These are phyloP conservation scores for Cladosporium halotolerans DNA, from an alignment of 2,329 filamentous ascomycete species.

Conservation along the genomic window DNA sequence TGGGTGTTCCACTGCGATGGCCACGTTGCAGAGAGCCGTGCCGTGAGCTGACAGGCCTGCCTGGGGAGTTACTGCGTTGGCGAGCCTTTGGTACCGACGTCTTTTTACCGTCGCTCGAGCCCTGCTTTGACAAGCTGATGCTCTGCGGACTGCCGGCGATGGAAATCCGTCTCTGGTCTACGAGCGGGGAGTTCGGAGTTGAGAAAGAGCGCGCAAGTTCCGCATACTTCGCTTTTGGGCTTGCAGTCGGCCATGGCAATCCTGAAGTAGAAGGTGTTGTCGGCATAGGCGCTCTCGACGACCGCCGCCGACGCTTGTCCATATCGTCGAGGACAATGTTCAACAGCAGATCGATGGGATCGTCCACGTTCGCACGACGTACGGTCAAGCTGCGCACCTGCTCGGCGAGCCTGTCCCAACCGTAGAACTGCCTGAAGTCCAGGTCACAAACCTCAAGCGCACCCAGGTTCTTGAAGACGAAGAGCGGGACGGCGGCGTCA, in stretches of 20 bases:
- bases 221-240: constrained; percentile 56
- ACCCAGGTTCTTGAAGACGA: constrained; percentile 94
- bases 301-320: constrained; percentile 81
- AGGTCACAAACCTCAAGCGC: constrained; percentile 90
- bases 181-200: constrained; percentile 58
- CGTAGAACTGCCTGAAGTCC: constrained; percentile 94
- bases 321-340: constrained; percentile 95
- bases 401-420: constrained; percentile 90
- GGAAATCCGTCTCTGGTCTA: constrained; percentile 41
- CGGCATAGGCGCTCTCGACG: constrained; percentile 66
- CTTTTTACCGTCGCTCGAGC: constrained; percentile 46
- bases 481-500: constrained; percentile 92
- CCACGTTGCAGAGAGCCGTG: constrained; percentile 55
- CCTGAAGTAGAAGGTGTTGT: constrained; percentile 62
- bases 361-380: constrained; percentile 80
- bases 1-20: constrained; percentile 59
- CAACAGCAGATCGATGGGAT: constrained; percentile 82
- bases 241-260: constrained; percentile 55
- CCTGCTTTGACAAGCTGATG: constrained; percentile 47
- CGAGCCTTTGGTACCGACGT: constrained; percentile 30
- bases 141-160: constrained; percentile 43
- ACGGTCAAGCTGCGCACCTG: constrained; percentile 84
- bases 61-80: constrained; percentile 74
- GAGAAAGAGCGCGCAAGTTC: constrained; percentile 64
- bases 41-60: constrained; percentile 67